phyloP scores from a whole-genome alignment of 2,329 filamentous ascomycete genomes.

The Neonectria magnoliae region DNA sequence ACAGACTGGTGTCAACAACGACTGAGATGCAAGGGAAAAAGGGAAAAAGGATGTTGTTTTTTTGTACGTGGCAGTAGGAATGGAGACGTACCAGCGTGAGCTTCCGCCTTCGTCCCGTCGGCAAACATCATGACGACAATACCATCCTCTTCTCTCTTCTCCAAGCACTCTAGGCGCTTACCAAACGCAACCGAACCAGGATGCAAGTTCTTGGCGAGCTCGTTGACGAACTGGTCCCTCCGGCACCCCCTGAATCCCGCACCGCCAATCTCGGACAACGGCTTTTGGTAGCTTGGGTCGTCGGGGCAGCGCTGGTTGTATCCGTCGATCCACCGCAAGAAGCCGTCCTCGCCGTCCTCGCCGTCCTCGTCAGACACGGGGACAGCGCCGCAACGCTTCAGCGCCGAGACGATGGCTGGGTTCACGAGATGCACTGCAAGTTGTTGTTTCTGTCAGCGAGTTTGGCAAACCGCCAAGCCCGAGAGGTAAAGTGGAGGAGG shows the following conservation, averaged over 20 bases:
- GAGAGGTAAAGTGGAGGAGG: too few relatives aligned
- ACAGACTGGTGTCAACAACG: neutral
- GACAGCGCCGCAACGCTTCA: neutral
- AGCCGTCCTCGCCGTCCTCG: neutral
- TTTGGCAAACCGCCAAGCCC: too few relatives aligned
- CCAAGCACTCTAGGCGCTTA: neutral
- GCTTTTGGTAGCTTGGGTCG: neutral
- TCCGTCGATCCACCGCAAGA: neutral
- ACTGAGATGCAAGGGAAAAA: neutral
- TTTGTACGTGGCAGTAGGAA: neutral
- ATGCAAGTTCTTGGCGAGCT: neutral
- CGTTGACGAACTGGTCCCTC: neutral
- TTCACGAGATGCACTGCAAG: neutral
- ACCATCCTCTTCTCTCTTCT: neutral
- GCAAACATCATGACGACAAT: neutral
- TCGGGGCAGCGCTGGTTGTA: neutral
- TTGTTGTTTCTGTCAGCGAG: neutral
- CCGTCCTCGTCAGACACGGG: neutral
- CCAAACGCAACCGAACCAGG: neutral
- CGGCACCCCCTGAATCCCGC: neutral
- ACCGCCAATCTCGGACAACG: neutral
- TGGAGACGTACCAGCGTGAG: neutral
- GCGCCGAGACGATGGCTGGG: neutral
- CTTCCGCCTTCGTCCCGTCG: neutral
- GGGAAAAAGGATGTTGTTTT: neutral